Percentiles rank a stretch among this genome's conserved stretches.
These are phyloP conservation scores for Nannochloris sp. DNA, from an alignment of 139 green algal genomes.

Conservation along the genomic window DNA sequence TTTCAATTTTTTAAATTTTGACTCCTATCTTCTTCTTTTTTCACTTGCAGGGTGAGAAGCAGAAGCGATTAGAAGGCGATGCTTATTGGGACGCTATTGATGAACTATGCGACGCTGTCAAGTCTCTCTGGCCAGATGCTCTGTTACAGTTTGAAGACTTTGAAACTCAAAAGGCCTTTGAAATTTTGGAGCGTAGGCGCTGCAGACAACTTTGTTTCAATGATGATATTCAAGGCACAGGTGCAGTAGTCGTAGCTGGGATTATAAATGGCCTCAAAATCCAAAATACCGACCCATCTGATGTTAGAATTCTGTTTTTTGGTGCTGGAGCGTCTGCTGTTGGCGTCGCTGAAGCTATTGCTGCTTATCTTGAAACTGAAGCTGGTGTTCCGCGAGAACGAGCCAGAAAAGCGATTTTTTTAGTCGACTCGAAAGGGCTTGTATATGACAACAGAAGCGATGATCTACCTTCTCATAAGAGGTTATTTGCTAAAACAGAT, in stretches of 20 bases:
- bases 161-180: constrained; percentile 39
- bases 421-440: constrained; percentile 57
- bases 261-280: constrained; percentile 48
- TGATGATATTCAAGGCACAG: constrained; percentile 79
- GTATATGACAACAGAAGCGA: constrained; percentile 39
- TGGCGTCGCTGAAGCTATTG: constrained; percentile 40
- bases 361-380: constrained; percentile 23
- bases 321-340: constrained; percentile 42
- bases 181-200: constrained; percentile 47
- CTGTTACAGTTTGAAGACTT: constrained; percentile 87
- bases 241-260: constrained; percentile 30
- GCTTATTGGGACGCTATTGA: constrained; percentile 56
- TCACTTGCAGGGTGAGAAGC: constrained; percentile 24
- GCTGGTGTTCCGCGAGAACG: neutral
- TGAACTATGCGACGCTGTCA: constrained; percentile 35
- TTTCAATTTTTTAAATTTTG: neutral
- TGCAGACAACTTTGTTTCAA: constrained; percentile 72
- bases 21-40: constrained; percentile 2
- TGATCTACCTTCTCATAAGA: constrained; percentile 45
- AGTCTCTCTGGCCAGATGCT: constrained; percentile 6
- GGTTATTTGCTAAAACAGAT: constrained; percentile 20
- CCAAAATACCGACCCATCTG: constrained; percentile 22
- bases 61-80: constrained; percentile 33
- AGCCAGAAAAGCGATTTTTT: constrained; percentile 45
- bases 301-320: constrained; percentile 44